A percentile compares a stretch with the other conserved stretches of the same genome.
Conservation (phyloP, 164 flowering plant genomes). For the Litsea cubeba region DNA sequence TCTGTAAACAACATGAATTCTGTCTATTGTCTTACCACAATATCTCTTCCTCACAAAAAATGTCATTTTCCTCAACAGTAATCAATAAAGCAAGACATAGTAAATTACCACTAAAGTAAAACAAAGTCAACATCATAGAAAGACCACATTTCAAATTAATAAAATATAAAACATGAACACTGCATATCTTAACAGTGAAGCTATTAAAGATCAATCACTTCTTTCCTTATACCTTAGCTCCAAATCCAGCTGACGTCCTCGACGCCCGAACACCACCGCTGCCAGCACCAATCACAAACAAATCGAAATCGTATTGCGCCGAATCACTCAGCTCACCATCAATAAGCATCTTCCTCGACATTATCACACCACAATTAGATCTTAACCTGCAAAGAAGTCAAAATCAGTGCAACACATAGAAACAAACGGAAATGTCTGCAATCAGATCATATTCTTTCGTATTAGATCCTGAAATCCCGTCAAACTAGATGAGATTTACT, state of each 20-base stretch:
- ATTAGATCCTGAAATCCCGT: not conserved
- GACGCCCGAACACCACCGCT: constrained; percentile 97
- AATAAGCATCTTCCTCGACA: constrained; percentile 82
- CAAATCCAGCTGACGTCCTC: constrained; percentile 74
- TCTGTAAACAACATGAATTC: too few relatives aligned
- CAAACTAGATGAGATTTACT: not conserved
- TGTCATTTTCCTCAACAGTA: too few relatives aligned
- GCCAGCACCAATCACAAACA: constrained; percentile 95
- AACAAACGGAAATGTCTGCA: not conserved
- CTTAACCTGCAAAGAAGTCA: constrained; percentile 8
- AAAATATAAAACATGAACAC: not conserved
- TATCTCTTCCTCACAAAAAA: too few relatives aligned
- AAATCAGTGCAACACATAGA: not conserved
- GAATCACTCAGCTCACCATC: constrained; percentile 48
- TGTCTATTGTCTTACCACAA: too few relatives aligned
- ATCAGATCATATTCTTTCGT: not conserved
- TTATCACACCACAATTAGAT: constrained; percentile 10
- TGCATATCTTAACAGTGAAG: not conserved
- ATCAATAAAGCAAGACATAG: too few relatives aligned
- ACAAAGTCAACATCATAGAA: too few relatives aligned
- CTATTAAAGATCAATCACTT: not conserved
- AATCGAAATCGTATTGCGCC: constrained; percentile 65
- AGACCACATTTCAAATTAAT: too few relatives aligned
- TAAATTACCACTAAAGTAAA: too few relatives aligned
- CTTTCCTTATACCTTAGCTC: constrained; percentile 60